phyloP scores from a whole-genome alignment of 306 rosid genomes.

The Corylus avellana region DNA sequence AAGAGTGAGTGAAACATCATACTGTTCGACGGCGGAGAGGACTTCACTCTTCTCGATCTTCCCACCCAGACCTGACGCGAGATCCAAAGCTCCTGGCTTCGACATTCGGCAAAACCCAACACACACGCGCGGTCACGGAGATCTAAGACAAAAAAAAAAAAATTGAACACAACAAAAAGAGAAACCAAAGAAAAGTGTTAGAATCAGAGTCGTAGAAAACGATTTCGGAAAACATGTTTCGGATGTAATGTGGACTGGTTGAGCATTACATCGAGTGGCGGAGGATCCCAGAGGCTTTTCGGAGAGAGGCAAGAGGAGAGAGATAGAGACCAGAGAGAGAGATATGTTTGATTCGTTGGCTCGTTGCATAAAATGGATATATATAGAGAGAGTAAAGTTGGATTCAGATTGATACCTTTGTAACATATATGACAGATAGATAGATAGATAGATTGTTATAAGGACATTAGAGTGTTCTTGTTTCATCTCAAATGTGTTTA shows the following conservation, averaged over 20 bases:
- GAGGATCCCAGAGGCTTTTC: neutral
- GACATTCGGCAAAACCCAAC: constrained; percentile 32
- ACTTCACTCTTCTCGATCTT: constrained; percentile 70
- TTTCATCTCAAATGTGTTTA: too few relatives aligned
- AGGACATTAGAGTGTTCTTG: too few relatives aligned
- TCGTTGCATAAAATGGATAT: too few relatives aligned
- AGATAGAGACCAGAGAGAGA: neutral
- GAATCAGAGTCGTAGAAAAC: neutral
- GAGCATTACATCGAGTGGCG: neutral
- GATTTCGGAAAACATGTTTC: neutral
- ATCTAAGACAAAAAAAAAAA: neutral
- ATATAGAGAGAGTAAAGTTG: too few relatives aligned
- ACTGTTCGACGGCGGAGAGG: constrained; percentile 80
- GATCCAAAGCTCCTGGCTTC: constrained; percentile 73
- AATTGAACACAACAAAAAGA: neutral
- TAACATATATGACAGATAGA: too few relatives aligned
- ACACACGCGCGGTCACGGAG: neutral
- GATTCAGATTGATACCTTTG: too few relatives aligned
- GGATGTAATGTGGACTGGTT: neutral
- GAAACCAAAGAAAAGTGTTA: constrained; percentile 1
- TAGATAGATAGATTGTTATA: too few relatives aligned
- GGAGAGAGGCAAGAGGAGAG: neutral
- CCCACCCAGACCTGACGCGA: constrained; percentile 87
- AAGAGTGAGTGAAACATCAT: neutral
- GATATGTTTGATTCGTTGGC: too few relatives aligned